These are phyloP conservation scores for Diaporthe vexans DNA, from an alignment of 2,329 filamentous ascomycete genomes.

Conservation along the genomic window DNA sequence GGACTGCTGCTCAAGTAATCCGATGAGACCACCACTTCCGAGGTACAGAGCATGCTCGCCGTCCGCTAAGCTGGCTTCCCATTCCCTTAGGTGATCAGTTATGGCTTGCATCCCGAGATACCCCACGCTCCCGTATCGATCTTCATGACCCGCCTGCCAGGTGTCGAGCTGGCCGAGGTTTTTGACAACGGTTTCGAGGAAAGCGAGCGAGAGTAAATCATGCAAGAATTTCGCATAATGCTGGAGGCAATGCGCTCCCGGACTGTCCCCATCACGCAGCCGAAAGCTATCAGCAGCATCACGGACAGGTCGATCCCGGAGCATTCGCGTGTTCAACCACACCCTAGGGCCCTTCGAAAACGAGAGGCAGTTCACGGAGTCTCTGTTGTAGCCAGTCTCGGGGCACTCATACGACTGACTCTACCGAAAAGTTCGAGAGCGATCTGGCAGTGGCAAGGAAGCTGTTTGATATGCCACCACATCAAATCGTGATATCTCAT, in stretches of 20 bases:
- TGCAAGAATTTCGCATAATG: background rate
- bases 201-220: background rate
- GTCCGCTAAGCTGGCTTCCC: constrained; percentile 9
- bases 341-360: background rate
- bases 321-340: background rate
- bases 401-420: background rate
- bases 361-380: constrained; percentile 13
- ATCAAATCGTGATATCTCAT: constrained; percentile 46
- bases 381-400: background rate
- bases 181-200: background rate
- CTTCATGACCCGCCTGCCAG: background rate
- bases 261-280: background rate
- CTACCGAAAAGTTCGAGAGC: background rate
- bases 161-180: constrained; percentile 9
- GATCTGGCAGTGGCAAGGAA: background rate
- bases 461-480: constrained; percentile 4
- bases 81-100: background rate
- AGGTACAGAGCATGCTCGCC: constrained; percentile 20
- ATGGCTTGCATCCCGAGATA: constrained; percentile 7
- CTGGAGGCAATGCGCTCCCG: constrained; percentile 1
- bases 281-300: background rate
- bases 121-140: constrained; percentile 16
- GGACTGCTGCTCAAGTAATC: constrained; percentile 9
- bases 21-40: background rate
- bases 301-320: constrained; percentile 2